A percentile compares a stretch with the other conserved stretches of the same genome.
Evolutionary conservation across 306 rosid genomes (phyloP).

Genomic region (Comarum palustre): DNA sequence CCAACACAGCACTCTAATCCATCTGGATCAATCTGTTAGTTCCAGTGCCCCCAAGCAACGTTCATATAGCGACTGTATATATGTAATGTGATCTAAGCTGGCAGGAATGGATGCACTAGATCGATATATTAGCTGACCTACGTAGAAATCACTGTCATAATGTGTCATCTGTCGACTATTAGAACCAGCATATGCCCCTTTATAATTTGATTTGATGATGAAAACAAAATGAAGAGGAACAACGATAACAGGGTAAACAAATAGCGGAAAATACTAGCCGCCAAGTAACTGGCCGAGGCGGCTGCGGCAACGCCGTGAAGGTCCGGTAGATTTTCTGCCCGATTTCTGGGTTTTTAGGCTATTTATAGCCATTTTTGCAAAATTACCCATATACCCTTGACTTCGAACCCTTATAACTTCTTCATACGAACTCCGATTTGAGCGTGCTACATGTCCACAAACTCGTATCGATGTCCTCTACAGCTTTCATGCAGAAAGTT

Average conservation of each 20-base stretch:
- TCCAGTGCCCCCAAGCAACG: background rate
- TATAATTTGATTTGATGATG: background rate
- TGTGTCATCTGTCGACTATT: background rate
- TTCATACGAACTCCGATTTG: no score
- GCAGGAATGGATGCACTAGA: background rate
- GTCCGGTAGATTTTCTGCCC: no score
- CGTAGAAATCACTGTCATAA: background rate
- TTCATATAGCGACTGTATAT: background rate
- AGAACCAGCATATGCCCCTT: background rate
- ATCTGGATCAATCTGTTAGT: background rate
- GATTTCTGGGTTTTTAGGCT: no score
- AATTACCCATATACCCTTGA: no score
- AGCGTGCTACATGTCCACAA: no score
- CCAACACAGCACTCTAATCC: background rate
- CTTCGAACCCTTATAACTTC: no score
- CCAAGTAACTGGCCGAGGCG: constrained; percentile 9
- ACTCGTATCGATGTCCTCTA: no score
- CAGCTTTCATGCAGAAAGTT: no score
- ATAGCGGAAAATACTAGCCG: background rate
- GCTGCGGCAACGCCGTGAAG: no score
- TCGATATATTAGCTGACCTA: background rate
- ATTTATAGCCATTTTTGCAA: no score
- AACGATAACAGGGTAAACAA: background rate
- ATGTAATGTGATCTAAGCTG: background rate
- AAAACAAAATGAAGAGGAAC: background rate